These are phyloP conservation scores for Ustilago lituana DNA, from an alignment of 1,284 basidiomycete genomes.

Conservation along the genomic window DNA sequence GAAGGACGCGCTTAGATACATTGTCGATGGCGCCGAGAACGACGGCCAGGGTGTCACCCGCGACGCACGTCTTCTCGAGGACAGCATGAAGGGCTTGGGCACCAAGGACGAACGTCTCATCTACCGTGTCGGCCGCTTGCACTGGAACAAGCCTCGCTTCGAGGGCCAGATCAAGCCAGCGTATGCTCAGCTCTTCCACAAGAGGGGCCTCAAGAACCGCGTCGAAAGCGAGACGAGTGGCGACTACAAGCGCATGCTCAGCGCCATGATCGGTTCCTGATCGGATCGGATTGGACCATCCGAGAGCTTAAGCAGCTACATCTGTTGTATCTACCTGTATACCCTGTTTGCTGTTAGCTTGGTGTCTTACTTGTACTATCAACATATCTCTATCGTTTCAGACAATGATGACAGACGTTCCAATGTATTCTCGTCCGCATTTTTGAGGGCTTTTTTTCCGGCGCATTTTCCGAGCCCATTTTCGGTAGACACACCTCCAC, in stretches of 20 bases:
- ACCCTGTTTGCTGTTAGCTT: constrained; percentile 6
- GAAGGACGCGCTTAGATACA: constrained; percentile 59
- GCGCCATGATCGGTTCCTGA: constrained; percentile 51
- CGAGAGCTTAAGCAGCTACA: not conserved
- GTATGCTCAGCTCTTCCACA: constrained; percentile 60
- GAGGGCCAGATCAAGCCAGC: constrained; percentile 61
- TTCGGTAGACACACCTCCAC: constrained; percentile 18
- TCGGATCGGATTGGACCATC: no score
- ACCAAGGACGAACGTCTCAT: constrained; percentile 60
- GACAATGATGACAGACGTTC: no score
- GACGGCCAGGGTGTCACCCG: constrained; percentile 59
- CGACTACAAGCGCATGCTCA: constrained; percentile 58
- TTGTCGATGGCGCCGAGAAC: constrained; percentile 62
- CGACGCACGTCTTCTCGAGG: constrained; percentile 63
- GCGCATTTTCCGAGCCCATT: constrained; percentile 4
- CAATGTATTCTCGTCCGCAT: no score
- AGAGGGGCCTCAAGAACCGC: constrained; percentile 55
- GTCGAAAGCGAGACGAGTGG: constrained; percentile 61
- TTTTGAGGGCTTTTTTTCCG: constrained; percentile 1
- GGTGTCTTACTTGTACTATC: not conserved
- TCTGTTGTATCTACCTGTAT: constrained; percentile 11
- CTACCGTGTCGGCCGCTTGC: constrained; percentile 56
- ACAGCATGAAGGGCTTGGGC: constrained; percentile 64
- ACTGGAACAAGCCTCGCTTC: constrained; percentile 63
- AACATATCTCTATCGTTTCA: constrained; percentile 1